These are phyloP conservation scores for Mortierella sp. DNA, from an alignment of 371 early-diverging fungal genomes.

Conservation along the genomic window DNA sequence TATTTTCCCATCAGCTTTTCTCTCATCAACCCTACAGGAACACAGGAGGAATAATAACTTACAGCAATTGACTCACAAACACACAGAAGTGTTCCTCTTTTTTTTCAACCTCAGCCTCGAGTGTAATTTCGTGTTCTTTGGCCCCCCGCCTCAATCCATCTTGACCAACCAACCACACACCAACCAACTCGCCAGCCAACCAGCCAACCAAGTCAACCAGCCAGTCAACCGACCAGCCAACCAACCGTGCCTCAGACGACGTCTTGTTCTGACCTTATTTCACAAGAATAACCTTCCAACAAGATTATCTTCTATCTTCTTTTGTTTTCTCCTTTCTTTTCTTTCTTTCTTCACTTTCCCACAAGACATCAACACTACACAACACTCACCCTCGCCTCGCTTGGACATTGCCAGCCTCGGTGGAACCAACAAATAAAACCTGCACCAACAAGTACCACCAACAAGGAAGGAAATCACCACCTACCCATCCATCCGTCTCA, in stretches of 20 bases:
- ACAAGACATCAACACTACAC: background rate
- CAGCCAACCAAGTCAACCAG: background rate
- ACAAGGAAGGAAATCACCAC: no score
- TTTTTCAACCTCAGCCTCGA: conserved; percentile 4
- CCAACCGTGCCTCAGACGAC: background rate
- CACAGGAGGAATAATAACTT: background rate
- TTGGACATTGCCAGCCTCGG: background rate
- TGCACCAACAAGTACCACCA: no score
- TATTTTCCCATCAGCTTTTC: background rate
- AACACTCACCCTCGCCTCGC: background rate
- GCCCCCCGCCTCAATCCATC: conserved; percentile 13
- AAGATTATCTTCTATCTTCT: conserved; percentile 6
- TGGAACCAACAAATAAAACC: background rate
- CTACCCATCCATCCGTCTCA: no score
- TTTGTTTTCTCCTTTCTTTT: background rate
- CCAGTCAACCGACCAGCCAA: background rate
- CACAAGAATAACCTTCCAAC: background rate
- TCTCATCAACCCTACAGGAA: conserved; percentile 10
- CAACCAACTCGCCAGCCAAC: background rate
- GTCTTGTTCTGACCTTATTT: conserved; percentile 11
- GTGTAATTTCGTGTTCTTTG: background rate
- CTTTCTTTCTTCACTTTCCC: background rate
- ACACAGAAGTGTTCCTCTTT: background rate
- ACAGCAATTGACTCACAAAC: conserved; percentile 5
- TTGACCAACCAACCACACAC: background rate